Conservation (phyloP, 1,284 basidiomycete species). For the Ganoderma multipileum region DNA sequence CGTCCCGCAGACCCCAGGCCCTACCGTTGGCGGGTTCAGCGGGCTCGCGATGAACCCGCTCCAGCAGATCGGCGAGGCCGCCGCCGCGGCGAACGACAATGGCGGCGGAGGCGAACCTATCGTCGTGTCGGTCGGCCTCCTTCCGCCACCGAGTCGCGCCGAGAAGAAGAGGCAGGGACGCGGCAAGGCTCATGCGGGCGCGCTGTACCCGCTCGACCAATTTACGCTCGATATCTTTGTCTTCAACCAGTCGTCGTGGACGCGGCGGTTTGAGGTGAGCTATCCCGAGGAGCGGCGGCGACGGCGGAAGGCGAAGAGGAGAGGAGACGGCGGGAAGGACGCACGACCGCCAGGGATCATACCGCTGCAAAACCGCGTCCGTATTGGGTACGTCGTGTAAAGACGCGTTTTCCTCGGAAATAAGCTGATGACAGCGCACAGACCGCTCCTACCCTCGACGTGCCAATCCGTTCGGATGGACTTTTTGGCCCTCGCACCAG, state of each 20-base stretch:
- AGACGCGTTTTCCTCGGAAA: too few species aligned
- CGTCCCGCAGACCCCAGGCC: constrained; percentile 63
- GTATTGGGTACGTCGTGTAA: constrained; percentile 81
- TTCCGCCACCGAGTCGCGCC: constrained; percentile 43
- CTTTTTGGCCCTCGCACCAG: constrained; percentile 82
- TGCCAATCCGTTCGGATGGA: constrained; percentile 89
- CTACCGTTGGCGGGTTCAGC: constrained; percentile 47
- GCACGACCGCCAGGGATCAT: constrained; percentile 61
- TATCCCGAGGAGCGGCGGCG: constrained; percentile 65
- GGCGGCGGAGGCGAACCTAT: constrained; percentile 59
- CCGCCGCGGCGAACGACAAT: not conserved
- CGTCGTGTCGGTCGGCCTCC: constrained; percentile 77
- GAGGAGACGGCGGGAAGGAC: constrained; percentile 25
- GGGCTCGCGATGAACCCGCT: constrained; percentile 23
- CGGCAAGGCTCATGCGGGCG: constrained; percentile 28
- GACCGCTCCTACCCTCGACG: constrained; percentile 80
- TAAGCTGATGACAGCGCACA: constrained; percentile 36
- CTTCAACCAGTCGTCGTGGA: constrained; percentile 83
- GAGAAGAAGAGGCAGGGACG: constrained; percentile 32
- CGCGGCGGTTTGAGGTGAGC: constrained; percentile 78
- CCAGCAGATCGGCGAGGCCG: constrained; percentile 15
- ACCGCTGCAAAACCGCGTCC: constrained; percentile 81
- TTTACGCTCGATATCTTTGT: constrained; percentile 91
- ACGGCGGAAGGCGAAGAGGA: constrained; percentile 36
- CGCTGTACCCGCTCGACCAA: constrained; percentile 72